Evolutionary conservation across 2,329 filamentous ascomycete genomes (phyloP).

Genomic region (Pseudogymnoascus sp.): DNA sequence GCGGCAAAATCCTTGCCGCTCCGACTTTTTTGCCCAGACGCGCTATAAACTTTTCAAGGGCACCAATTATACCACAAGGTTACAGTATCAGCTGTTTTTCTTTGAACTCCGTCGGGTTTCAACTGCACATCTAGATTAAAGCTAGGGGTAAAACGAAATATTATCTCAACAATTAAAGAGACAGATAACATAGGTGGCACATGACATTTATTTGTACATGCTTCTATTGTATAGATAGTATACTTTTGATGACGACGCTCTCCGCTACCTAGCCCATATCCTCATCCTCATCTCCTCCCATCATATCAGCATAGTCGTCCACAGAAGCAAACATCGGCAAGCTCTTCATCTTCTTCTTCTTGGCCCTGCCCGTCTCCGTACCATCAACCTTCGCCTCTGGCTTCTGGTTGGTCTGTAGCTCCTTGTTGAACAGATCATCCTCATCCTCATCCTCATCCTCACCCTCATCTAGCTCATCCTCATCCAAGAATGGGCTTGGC

Average conservation of each 20-base stretch:
- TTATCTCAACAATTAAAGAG: neutral
- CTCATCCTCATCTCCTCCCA: constrained; percentile 62
- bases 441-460: constrained; percentile 48
- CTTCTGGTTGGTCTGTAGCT: constrained; percentile 28
- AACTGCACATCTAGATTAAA: neutral
- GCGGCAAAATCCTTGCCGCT: neutral
- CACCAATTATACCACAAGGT: neutral
- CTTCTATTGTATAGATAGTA: constrained; percentile 5
- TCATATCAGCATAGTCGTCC: constrained; percentile 85
- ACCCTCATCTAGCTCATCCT: constrained; percentile 26
- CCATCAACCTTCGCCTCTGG: constrained; percentile 37
- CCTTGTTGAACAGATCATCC: constrained; percentile 32
- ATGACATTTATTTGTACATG: constrained; percentile 11
- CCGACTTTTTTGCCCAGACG: neutral
- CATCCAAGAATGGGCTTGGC: constrained; percentile 18
- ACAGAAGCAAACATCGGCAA: constrained; percentile 88
- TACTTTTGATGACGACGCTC: neutral
- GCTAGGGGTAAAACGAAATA: neutral
- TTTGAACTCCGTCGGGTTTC: neutral
- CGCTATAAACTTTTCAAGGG: neutral
- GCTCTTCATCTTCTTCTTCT: constrained; percentile 77
- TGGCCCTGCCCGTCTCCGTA: constrained; percentile 42
- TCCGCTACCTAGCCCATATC: neutral
- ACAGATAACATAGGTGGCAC: constrained; percentile 5
- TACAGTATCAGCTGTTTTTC: neutral